Conservation (phyloP, 768 basidiomycete species). For the Termitomyces sp. region DNA sequence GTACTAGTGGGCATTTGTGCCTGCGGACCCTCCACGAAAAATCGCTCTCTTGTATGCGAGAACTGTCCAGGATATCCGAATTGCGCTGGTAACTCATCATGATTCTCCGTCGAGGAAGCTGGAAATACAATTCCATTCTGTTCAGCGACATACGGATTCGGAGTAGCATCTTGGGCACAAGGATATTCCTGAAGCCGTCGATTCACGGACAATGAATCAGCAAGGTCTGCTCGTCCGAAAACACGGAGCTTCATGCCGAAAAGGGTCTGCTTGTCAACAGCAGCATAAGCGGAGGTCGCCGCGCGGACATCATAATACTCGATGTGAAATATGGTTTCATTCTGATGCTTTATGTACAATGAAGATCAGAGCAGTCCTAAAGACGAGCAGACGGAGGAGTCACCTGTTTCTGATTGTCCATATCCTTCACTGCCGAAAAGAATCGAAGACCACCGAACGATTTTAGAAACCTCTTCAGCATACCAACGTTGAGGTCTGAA, state of each 20-base stretch:
- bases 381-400: not conserved
- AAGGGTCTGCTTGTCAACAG: constrained; percentile 46
- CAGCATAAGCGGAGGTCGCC: constrained; percentile 49
- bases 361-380: not conserved
- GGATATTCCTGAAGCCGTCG: constrained; percentile 7
- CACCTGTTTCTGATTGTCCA: constrained; percentile 24
- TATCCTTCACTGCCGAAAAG: constrained; percentile 24
- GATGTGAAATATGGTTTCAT: constrained; percentile 44
- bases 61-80: constrained; percentile 31
- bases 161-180: not conserved
- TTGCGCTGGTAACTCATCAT: constrained; percentile 12
- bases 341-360: constrained; percentile 1
- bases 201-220: constrained; percentile 6
- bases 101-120: constrained; percentile 11
- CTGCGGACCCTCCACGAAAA: constrained; percentile 24
- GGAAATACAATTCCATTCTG: constrained; percentile 9
- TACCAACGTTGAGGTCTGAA: constrained; percentile 22
- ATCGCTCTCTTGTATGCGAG: constrained; percentile 36
- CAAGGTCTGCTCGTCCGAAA: constrained; percentile 27
- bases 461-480: constrained; percentile 32
- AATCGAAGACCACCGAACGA: constrained; percentile 34
- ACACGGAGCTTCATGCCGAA: constrained; percentile 54
- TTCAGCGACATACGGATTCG: not conserved
- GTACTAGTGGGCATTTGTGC: constrained; percentile 23
- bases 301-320: constrained; percentile 71